phyloP scores from a whole-genome alignment of 23 red algal genomes.

The Gracilariopsis chorda region DNA sequence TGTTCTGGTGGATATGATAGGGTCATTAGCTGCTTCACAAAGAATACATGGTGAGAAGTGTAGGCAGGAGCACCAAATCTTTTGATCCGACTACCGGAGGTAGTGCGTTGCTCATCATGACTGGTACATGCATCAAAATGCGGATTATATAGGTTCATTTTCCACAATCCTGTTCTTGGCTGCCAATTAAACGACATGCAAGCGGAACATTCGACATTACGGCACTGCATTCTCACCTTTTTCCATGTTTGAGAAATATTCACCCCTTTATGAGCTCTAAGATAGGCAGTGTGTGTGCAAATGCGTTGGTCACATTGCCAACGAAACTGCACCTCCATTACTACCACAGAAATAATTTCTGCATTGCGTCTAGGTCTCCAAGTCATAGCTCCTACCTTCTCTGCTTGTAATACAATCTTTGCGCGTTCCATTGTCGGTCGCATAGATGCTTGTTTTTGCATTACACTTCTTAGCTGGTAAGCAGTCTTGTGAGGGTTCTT shows the following conservation, averaged over 20 bases:
- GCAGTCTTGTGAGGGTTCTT: too few species aligned
- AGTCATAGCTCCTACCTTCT: too few species aligned
- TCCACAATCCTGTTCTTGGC: neutral
- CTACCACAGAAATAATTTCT: too few species aligned
- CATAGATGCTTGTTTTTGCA: too few species aligned
- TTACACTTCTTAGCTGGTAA: too few species aligned
- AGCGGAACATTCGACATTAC: neutral
- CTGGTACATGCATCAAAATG: neutral
- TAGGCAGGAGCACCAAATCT: constrained; percentile 15
- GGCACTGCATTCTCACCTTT: neutral
- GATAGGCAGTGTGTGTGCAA: neutral
- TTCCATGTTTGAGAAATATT: neutral
- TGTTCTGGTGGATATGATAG: neutral
- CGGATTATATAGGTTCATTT: neutral
- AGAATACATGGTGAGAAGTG: neutral
- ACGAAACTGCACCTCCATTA: too few species aligned
- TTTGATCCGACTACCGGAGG: neutral
- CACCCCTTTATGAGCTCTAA: neutral
- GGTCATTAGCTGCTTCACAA: neutral
- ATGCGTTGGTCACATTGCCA: too few species aligned
- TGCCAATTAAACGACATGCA: neutral
- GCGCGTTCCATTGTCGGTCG: too few species aligned
- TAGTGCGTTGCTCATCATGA: neutral
- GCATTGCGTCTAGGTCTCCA: too few species aligned
- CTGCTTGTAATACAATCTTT: too few species aligned